Evolutionary conservation across 305 asterid species (phyloP), one percentile per base, ranked within the genome.

Genomic region (Solanum hybrid): DNA sequence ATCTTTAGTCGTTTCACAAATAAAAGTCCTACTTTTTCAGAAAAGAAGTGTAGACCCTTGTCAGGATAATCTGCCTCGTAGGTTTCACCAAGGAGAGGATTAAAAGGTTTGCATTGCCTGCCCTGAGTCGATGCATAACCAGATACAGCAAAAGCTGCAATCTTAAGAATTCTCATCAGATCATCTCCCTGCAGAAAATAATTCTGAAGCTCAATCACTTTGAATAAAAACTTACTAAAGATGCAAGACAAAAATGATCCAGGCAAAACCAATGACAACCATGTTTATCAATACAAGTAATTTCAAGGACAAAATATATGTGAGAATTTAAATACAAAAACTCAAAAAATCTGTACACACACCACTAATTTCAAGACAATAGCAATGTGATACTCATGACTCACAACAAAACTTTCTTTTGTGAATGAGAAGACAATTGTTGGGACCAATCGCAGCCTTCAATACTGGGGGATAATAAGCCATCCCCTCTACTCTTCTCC

Each of bases 41-140:
- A 97, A 89, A 97, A 96, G 95, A 97, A 97, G 38, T 92, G 91
- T 79, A 96, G 89, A 73, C 98, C 99, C 94, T 97, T 96, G 90
- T 96, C 99, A 13, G 98, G 99, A 94, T 96, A 97, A 93, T 97
- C 98, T 42, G 98, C 99, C 93, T 96, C 99, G 26, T 95, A 96
- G 89, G 99, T 97, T 93, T 97, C 99, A 76, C 99, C 99, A 60
- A 97, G 99, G 85, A 97, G 97, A 92, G 99, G 99, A 94, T 97
- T 97, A 92, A 97, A 97, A 46, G 99, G 99, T 93, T 97, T 97
- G 94, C 99, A 97, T 86, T 96, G 99, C 79, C 98, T 93, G 79
- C 99, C 99, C 90, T 97, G 99, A 38, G 99, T 97, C 84, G 99
- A 97, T 89, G 99, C 98, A 91, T 97, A 97, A 90, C 99, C 97